A percentile compares a stretch with the other conserved stretches of the same genome.
Evolutionary conservation across 2,329 filamentous ascomycete species (phyloP).

Genomic region (Epichloe scottii): DNA sequence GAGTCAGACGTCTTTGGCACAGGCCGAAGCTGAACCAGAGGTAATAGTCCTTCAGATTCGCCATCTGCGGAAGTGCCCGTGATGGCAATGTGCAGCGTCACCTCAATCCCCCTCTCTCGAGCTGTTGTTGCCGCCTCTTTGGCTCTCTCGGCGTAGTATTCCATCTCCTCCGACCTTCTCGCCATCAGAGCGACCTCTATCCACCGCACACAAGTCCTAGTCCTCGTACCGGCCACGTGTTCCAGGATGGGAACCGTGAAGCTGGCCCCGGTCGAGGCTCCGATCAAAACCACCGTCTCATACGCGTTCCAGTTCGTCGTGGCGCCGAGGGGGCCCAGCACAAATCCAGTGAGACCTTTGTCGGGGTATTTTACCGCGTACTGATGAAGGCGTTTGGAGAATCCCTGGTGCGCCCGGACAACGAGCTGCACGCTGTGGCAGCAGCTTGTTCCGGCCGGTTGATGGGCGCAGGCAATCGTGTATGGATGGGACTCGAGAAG

Average conservation of each 20-base stretch:
- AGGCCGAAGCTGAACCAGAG: not conserved
- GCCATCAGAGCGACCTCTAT: conserved; percentile 42
- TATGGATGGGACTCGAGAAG: conserved; percentile 46
- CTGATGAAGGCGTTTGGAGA: conserved; percentile 40
- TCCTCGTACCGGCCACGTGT: conserved; percentile 30
- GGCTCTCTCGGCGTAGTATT: conserved; percentile 39
- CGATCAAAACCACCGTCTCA: conserved; percentile 47
- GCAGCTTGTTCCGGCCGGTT: conserved; percentile 35
- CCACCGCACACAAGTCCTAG: conserved; percentile 34
- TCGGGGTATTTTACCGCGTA: conserved; percentile 28
- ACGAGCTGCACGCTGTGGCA: conserved; percentile 50
- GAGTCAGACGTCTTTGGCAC: not conserved
- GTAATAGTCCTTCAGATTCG: conserved; percentile 3
- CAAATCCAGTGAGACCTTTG: conserved; percentile 26
- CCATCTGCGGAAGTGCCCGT: conserved; percentile 22
- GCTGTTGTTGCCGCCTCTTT: conserved; percentile 30
- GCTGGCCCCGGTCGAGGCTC: conserved; percentile 50
- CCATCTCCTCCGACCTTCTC: conserved; percentile 38
- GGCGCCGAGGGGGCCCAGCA: conserved; percentile 43
- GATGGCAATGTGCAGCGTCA: conserved; percentile 41
- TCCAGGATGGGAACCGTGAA: conserved; percentile 49
- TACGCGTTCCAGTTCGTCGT: conserved; percentile 45
- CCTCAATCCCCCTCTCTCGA: conserved; percentile 31
- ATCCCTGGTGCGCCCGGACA: conserved; percentile 41
- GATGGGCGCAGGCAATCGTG: conserved; percentile 46